phyloP scores from a whole-genome alignment of 352 stramenopile species.

The Phytophthora meadii region DNA sequence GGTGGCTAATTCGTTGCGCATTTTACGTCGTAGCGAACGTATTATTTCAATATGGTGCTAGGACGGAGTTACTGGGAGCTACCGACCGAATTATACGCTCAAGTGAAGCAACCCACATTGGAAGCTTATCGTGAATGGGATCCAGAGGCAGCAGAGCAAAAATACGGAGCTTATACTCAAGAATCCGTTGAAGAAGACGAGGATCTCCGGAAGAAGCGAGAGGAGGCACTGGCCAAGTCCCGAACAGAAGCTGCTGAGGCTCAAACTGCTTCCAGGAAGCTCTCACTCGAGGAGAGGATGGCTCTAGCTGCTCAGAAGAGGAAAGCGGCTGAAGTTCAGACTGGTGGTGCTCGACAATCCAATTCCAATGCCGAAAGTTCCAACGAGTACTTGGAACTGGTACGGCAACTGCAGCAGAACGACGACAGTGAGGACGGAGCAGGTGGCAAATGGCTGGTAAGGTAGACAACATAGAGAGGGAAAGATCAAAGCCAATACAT shows the following conservation, averaged over 20 bases:
- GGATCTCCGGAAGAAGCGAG: conserved; percentile 44
- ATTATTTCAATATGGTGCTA: conserved; percentile 83
- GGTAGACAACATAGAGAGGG: conserved; percentile 28
- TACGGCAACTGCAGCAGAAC: conserved; percentile 68
- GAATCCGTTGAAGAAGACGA: conserved; percentile 27
- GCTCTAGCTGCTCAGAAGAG: conserved; percentile 60
- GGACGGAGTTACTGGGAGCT: conserved; percentile 82
- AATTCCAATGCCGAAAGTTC: conserved; percentile 28
- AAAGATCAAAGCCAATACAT: conserved; percentile 16
- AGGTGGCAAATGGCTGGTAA: conserved; percentile 78
- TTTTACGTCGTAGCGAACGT: conserved; percentile 53
- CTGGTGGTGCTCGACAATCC: conserved; percentile 5
- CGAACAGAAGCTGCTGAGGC: conserved; percentile 16
- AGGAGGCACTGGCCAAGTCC: conserved; percentile 54
- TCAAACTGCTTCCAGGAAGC: conserved; percentile 13
- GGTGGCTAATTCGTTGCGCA: conserved; percentile 6
- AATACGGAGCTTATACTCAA: conserved; percentile 37
- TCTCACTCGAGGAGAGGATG: conserved; percentile 69
- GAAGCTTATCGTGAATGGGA: conserved; percentile 61
- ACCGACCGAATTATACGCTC: conserved; percentile 50
- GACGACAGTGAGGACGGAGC: conserved; percentile 55
- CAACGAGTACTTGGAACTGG: conserved; percentile 70
- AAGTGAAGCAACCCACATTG: conserved; percentile 59
- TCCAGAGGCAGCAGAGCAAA: conserved; percentile 39
- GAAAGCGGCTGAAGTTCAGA: conserved; percentile 53